Evolutionary conservation across 2,329 filamentous ascomycete genomes (phyloP), one percentile per base, ranked within the genome.

Genomic region (Nigrospora sphaerica): DNA sequence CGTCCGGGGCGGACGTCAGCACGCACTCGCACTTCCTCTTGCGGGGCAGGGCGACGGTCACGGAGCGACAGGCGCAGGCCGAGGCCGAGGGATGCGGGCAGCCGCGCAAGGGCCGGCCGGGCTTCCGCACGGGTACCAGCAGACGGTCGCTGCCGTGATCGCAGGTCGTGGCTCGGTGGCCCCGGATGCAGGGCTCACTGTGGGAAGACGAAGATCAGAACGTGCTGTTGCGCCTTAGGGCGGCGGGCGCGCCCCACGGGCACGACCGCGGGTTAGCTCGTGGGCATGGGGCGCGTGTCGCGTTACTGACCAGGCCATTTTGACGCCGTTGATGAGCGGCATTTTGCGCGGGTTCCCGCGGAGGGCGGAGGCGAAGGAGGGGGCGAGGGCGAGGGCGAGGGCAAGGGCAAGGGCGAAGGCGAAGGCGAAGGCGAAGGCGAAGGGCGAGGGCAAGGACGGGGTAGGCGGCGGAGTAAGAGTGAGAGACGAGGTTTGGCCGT

Each of bases 111-210:
- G 46, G 46, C 28, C 46, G 33, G 23, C 46, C 46, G 11, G 46
- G 46, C 35, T 47, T 47, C 33, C 46, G 46, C 14, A 47, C 46
- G 10, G 46, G 46, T 16, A 47, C 39, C 46, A 47, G 43, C 32
- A 47, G 35, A 31, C 46, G 46, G 39, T 47, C 40, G 16, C 16
- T 34, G 19, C 35, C 46, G 23, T 47, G 46, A 28, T 47, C 38
- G 41, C 46, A 47, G 33, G 46, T 44, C 23, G 46, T 47, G 16
- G 46, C 41, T 14, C 46, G 39, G 32, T 47, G 46, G 23, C 46
- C 46, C n/a, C 46, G 46, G 35, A 47, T 47, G 32, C 46, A 47
- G 43, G 46, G 46, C 41, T 47, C 46, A n/a, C 46, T 13, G 13
- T 12, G 10, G 17, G 12, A 44, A 46, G 12, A n/a, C 18, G 12